phyloP scores from a whole-genome alignment of 805 yeast species.

The Candida oleophila region DNA sequence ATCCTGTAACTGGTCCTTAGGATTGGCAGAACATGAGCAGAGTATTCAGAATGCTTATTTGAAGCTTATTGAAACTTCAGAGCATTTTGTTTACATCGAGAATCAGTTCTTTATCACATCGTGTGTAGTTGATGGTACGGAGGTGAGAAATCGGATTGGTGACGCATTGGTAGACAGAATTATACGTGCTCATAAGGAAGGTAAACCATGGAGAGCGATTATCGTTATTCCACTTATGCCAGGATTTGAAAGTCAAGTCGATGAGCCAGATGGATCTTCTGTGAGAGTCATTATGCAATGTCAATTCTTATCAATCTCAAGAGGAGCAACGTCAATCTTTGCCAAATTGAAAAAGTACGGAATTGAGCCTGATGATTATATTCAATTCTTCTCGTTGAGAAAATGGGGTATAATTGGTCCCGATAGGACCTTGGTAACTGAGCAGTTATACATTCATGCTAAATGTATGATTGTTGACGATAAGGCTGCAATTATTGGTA shows the following conservation, averaged over 20 bases:
- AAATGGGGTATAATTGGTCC: slow-evolving; percentile 95
- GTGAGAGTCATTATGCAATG: slow-evolving; percentile 95
- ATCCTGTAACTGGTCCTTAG: slow-evolving; percentile 90
- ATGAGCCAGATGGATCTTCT: slow-evolving; percentile 90
- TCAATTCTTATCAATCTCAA: slow-evolving; percentile 88
- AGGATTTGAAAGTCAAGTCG: slow-evolving; percentile 92
- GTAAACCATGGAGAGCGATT: slow-evolving; percentile 83
- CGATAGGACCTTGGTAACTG: slow-evolving; percentile 70
- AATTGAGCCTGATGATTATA: slow-evolving; percentile 85
- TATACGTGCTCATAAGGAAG: slow-evolving; percentile 77
- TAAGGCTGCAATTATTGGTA: slow-evolving; percentile 88
- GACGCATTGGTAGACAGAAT: slow-evolving; percentile 98
- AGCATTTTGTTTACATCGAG: slow-evolving; percentile 91
- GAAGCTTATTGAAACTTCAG: slow-evolving; percentile 85
- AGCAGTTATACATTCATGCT: slow-evolving; percentile 92
- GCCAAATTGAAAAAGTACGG: slow-evolving; percentile 76
- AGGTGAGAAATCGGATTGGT: slow-evolving; percentile 84
- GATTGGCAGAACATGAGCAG: slow-evolving; percentile 78
- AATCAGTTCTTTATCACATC: slow-evolving; percentile 94
- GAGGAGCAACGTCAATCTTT: slow-evolving; percentile 86
- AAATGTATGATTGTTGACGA: slow-evolving; percentile 92
- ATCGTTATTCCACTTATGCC: slow-evolving; percentile 96
- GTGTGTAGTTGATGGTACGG: slow-evolving; percentile 80
- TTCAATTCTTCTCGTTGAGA: slow-evolving; percentile 86
- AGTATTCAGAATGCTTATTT: slow-evolving; percentile 92